phyloP scores from a whole-genome alignment of 257 asterid genomes.

The Avicennia marina region DNA sequence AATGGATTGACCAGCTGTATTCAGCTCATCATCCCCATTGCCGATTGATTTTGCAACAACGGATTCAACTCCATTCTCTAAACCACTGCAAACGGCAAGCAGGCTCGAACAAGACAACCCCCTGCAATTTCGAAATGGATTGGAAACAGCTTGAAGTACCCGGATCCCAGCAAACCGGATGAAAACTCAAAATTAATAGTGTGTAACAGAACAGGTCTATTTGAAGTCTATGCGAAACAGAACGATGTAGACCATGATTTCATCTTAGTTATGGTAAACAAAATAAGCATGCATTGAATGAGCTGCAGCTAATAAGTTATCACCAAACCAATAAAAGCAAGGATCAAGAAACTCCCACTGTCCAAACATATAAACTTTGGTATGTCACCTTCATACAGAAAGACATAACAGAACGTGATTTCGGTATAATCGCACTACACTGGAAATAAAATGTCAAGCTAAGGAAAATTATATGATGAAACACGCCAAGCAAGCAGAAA shows the following conservation, averaged over 20 bases:
- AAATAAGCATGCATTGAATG: too few species aligned
- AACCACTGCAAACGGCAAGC: conserved; percentile 38
- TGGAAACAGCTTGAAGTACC: conserved; percentile 18
- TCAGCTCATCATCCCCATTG: conserved; percentile 27
- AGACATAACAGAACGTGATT: too few species aligned
- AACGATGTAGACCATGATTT: not conserved
- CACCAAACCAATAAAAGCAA: too few species aligned
- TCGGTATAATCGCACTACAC: too few species aligned
- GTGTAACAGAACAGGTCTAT: not conserved
- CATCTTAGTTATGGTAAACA: too few species aligned
- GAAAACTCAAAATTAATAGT: not conserved
- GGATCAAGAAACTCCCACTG: too few species aligned
- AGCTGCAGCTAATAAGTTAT: too few species aligned
- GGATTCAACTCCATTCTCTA: conserved; percentile 26
- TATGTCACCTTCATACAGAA: too few species aligned
- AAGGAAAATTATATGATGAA: not conserved
- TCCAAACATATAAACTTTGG: too few species aligned
- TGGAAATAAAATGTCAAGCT: not conserved
- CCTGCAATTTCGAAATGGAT: conserved; percentile 46
- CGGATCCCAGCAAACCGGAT: conserved; percentile 32
- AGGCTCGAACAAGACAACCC: conserved; percentile 71
- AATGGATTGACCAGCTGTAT: too few species aligned
- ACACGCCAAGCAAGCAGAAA: not conserved
- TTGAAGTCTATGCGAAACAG: not conserved
- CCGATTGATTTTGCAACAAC: conserved; percentile 42